These are phyloP conservation scores for Beauveria bassiana DNA, from an alignment of 2,329 filamentous ascomycete species.

Conservation along the genomic window DNA sequence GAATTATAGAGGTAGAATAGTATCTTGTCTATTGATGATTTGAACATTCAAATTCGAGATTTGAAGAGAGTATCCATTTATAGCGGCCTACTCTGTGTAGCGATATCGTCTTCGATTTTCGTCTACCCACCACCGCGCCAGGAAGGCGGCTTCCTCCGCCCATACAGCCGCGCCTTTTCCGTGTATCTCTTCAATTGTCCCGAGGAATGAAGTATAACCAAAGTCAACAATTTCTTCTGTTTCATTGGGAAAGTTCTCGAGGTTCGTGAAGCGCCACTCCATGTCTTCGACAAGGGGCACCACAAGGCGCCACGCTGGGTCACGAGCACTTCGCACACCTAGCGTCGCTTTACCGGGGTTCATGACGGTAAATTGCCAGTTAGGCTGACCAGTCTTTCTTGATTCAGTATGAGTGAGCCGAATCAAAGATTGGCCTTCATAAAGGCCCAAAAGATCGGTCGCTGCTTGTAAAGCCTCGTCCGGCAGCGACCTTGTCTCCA, in stretches of 20 bases:
- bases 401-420: constrained; percentile 17
- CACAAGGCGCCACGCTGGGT: constrained; percentile 17
- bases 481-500: constrained; percentile 25
- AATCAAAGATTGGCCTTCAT: constrained; percentile 28
- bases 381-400: constrained; percentile 17
- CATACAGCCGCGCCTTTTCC: neutral
- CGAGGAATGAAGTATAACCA: neutral
- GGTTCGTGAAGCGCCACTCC: constrained; percentile 3
- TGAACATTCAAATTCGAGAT: neutral
- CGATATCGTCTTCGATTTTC: constrained; percentile 28
- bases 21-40: neutral
- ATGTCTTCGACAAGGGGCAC: constrained; percentile 18
- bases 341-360: constrained; percentile 19
- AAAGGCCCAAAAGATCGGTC: constrained; percentile 22
- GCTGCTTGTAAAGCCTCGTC: constrained; percentile 18
- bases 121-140: constrained; percentile 27
- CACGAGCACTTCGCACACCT: constrained; percentile 15
- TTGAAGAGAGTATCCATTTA: neutral
- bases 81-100: constrained; percentile 16
- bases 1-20: neutral
- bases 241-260: neutral
- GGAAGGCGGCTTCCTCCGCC: constrained; percentile 22
- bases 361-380: constrained; percentile 20
- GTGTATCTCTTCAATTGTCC: neutral
- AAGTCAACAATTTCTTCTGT: neutral